Percentiles rank a stretch among this genome's conserved stretches.
Evolutionary conservation across 306 rosid species (phyloP).

Genomic region (Astragalus membranaceus): DNA sequence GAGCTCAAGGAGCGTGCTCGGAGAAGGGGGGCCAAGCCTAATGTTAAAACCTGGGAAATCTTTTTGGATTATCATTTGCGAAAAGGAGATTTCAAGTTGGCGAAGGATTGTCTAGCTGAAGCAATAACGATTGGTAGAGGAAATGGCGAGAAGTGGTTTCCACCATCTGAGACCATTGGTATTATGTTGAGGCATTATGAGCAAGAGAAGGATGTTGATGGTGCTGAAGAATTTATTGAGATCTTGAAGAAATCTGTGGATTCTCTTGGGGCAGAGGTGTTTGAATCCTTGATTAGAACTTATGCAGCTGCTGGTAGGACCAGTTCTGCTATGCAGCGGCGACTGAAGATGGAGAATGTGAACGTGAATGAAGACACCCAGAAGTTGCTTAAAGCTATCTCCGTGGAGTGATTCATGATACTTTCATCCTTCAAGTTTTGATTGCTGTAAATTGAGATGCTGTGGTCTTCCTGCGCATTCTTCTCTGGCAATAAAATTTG

Average conservation of each 20-base stretch:
- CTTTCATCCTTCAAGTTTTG: slow-evolving; percentile 15
- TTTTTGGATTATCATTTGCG: slow-evolving; percentile 55
- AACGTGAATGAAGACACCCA: slow-evolving; percentile 49
- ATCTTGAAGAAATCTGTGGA: slow-evolving; percentile 55
- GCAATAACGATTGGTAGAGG: slow-evolving; percentile 65
- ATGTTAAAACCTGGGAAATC: slow-evolving; percentile 76
- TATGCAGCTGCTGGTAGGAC: slow-evolving; percentile 70
- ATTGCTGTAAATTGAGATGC: slow-evolving; percentile 24
- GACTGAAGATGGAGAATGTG: slow-evolving; percentile 84
- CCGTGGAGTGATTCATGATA: slow-evolving; percentile 42
- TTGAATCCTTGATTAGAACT: slow-evolving; percentile 78
- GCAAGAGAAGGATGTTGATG: slow-evolving; percentile 73
- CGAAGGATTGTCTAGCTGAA: slow-evolving; percentile 53
- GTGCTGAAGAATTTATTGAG: slow-evolving; percentile 71
- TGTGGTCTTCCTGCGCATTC: slow-evolving; percentile 18
- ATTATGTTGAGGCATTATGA: slow-evolving; percentile 61
- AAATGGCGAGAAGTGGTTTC: slow-evolving; percentile 65
- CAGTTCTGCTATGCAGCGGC: slow-evolving; percentile 40
- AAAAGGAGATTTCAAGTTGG: slow-evolving; percentile 48
- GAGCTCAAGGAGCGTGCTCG: slow-evolving; percentile 59
- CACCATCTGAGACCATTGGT: slow-evolving; percentile 38
- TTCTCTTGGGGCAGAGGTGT: slow-evolving; percentile 43
- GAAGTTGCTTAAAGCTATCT: slow-evolving; percentile 61
- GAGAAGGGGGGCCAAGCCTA: slow-evolving; percentile 68
- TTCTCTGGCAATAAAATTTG: slow-evolving; percentile 23